A percentile compares a stretch with the other conserved stretches of the same genome.
These are phyloP conservation scores for Serendipita indica DNA, from an alignment of 768 basidiomycete genomes.

Conservation along the genomic window DNA sequence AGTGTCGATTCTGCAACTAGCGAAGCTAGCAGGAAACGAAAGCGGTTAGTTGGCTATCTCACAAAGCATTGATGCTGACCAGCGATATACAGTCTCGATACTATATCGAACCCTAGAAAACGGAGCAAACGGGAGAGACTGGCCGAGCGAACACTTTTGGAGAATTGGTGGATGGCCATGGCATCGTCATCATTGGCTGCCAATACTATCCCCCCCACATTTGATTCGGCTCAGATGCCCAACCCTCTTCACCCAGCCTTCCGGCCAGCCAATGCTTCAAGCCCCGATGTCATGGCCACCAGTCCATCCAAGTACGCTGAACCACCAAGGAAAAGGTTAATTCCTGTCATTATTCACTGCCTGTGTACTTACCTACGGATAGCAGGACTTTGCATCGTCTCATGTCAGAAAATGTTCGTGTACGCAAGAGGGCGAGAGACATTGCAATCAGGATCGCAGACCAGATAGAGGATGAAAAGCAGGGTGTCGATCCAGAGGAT, in stretches of 20 bases:
- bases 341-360: too few relatives aligned
- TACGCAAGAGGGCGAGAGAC: neutral
- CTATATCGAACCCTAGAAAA: neutral
- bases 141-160: constrained; percentile 12
- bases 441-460: constrained; percentile 8
- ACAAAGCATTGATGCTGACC: neutral
- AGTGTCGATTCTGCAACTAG: neutral
- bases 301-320: too few relatives aligned
- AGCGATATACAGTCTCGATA: neutral
- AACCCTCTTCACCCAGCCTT: neutral
- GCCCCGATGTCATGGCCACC: too few relatives aligned
- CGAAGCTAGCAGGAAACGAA: neutral
- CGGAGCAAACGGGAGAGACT: neutral
- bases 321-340: too few relatives aligned
- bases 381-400: neutral
- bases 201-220: constrained; percentile 42
- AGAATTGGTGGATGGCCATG: constrained; percentile 64
- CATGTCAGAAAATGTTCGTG: constrained; percentile 2
- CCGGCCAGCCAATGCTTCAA: too few relatives aligned
- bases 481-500: constrained; percentile 4
- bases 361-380: too few relatives aligned
- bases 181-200: constrained; percentile 45
- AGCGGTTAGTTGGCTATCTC: neutral
- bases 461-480: constrained; percentile 8
- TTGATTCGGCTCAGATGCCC: neutral